Evolutionary conservation across 1,284 basidiomycete species (phyloP).

Genomic region (Mycena citricolor): DNA sequence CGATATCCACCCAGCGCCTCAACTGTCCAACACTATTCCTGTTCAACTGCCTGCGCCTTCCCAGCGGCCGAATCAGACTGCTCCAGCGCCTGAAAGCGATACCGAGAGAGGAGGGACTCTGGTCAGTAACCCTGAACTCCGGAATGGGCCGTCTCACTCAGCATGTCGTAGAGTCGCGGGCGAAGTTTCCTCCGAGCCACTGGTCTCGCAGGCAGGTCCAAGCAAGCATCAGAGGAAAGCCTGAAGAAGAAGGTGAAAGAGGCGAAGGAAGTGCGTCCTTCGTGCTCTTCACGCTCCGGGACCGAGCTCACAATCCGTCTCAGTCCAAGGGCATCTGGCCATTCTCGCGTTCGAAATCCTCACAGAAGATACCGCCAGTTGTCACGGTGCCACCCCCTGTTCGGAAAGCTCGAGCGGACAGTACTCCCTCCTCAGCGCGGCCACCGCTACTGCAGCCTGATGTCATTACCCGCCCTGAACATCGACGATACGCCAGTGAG

Average conservation of each 20-base stretch:
- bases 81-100: constrained; percentile 21
- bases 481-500: too few relatives aligned
- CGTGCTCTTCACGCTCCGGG: background rate
- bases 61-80: constrained; percentile 13
- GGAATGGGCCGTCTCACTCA: background rate
- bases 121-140: constrained; percentile 7
- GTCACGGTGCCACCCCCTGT: background rate
- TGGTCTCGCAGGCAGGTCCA: background rate
- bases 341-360: constrained; percentile 19
- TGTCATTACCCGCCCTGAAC: too few relatives aligned
- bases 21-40: background rate
- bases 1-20: too few relatives aligned
- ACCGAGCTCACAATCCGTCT: too few relatives aligned
- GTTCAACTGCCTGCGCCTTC: constrained; percentile 3
- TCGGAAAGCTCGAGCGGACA: constrained; percentile 17
- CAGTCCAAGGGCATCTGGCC: constrained; percentile 22
- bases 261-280: background rate
- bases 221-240: background rate
- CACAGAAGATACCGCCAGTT: constrained; percentile 12
- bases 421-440: constrained; percentile 20
- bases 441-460: too few relatives aligned
- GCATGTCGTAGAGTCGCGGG: constrained; percentile 5
- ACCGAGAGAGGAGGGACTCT: constrained; percentile 16
- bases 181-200: constrained; percentile 5
- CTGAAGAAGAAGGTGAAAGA: constrained; percentile 20